Percentiles rank a stretch among this genome's conserved stretches.
Evolutionary conservation across 2,329 filamentous ascomycete genomes (phyloP).

Genomic region (Diaporthe sp.): DNA sequence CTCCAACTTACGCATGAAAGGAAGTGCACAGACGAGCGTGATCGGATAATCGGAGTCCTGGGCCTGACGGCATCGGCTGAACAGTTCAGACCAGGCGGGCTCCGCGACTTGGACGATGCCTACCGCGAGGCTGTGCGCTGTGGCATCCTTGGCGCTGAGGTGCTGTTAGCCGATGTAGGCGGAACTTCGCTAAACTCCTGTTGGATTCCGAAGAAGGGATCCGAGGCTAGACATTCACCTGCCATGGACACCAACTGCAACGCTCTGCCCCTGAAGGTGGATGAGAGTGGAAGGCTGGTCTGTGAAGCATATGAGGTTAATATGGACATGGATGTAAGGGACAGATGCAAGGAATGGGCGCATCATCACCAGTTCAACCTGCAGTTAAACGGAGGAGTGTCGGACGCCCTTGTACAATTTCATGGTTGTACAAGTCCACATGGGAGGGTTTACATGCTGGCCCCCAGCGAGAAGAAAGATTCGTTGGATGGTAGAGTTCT

Average conservation of each 20-base stretch:
- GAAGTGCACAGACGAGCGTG: not conserved
- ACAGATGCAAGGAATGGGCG: not conserved
- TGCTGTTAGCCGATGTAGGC: not conserved
- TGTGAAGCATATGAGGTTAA: not conserved
- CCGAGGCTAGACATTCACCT: not conserved
- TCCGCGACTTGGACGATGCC: not conserved
- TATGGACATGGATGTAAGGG: not conserved
- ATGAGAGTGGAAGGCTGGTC: constrained; percentile 2
- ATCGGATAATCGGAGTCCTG: not conserved
- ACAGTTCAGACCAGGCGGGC: not conserved
- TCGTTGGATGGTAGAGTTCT: not conserved
- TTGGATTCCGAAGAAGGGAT: not conserved
- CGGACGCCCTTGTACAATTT: not conserved
- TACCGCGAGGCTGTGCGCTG: constrained; percentile 4
- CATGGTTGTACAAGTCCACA: not conserved
- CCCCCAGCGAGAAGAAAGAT: not conserved
- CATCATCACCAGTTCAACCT: not conserved
- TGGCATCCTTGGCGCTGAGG: not conserved
- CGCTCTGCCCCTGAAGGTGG: not conserved
- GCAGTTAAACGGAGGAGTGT: not conserved
- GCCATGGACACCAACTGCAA: not conserved
- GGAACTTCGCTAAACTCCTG: not conserved
- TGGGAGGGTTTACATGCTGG: constrained; percentile 1
- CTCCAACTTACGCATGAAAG: not conserved
- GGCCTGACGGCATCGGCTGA: not conserved